Conservation (phyloP, 768 basidiomycete species). For the Botryobasidium botryosum region DNA sequence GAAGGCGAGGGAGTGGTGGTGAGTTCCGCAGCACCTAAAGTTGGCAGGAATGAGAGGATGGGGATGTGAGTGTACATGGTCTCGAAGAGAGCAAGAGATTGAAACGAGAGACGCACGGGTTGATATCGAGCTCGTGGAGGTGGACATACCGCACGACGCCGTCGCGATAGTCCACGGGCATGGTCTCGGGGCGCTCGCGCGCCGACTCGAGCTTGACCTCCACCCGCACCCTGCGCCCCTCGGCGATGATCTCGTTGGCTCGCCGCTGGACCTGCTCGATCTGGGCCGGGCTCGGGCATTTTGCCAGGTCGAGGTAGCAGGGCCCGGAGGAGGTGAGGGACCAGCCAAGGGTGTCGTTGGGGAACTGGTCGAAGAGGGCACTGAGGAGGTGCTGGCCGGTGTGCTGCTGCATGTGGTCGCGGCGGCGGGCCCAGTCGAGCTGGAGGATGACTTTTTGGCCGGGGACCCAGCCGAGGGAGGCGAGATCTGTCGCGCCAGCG, state of each 20-base stretch:
- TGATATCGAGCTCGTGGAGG: not conserved
- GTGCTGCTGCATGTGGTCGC: constrained; percentile 1
- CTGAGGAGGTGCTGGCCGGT: not conserved
- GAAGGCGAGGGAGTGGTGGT: not conserved
- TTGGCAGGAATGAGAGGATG: no score
- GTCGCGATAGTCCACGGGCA: not conserved
- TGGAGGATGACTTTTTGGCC: not conserved
- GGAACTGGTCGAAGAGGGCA: not conserved
- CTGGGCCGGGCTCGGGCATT: not conserved
- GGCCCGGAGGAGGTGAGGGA: not conserved
- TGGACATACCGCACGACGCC: not conserved
- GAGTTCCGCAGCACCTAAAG: not conserved
- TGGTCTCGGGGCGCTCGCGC: not conserved
- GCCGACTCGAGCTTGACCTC: not conserved
- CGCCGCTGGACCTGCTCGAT: not conserved
- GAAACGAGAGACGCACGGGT: not conserved
- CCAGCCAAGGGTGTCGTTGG: not conserved
- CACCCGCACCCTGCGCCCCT: not conserved
- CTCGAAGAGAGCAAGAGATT: not conserved
- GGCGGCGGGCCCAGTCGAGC: not conserved
- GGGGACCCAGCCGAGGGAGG: not conserved
- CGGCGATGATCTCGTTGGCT: not conserved
- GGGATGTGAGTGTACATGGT: not conserved
- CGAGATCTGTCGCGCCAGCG: not conserved
- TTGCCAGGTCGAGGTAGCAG: not conserved